Evolutionary conservation across 176 grass and related monocot species (phyloP).

Genomic region (Metroxylon sagu): DNA sequence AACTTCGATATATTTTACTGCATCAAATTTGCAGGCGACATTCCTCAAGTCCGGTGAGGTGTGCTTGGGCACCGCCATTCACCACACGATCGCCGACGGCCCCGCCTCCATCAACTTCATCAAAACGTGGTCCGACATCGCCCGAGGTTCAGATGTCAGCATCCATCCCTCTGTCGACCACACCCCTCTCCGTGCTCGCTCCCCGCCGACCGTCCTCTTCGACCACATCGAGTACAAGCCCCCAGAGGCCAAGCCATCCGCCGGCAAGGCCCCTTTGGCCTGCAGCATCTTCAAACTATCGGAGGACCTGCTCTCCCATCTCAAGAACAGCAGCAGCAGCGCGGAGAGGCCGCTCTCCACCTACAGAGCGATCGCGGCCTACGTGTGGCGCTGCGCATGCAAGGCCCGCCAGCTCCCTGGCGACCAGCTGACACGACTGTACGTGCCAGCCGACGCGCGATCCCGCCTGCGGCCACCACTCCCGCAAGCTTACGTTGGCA

Average conservation of each 20-base stretch:
- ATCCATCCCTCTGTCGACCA: constrained; percentile 32
- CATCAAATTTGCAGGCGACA: constrained; percentile 45
- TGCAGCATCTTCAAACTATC: constrained; percentile 31
- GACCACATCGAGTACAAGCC: constrained; percentile 53
- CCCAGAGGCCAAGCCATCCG: background rate
- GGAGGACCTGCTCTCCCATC: constrained; percentile 22
- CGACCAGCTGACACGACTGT: constrained; percentile 32
- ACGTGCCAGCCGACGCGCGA: constrained; percentile 65
- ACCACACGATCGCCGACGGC: constrained; percentile 49
- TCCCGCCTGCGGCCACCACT: constrained; percentile 43
- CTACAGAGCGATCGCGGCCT: constrained; percentile 52
- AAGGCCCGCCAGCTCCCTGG: constrained; percentile 21
- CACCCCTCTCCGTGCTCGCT: constrained; percentile 39
- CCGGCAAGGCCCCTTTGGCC: constrained; percentile 4
- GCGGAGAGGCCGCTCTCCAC: constrained; percentile 29
- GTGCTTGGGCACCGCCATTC: constrained; percentile 31
- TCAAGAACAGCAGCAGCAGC: constrained; percentile 30
- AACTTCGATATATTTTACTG: too few relatives aligned
- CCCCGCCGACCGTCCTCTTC: constrained; percentile 20
- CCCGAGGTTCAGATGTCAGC: background rate
- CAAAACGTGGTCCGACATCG: constrained; percentile 35
- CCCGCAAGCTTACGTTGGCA: constrained; percentile 42
- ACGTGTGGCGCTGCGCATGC: constrained; percentile 63
- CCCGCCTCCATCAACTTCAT: constrained; percentile 40
- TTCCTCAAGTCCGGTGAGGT: constrained; percentile 48